Evolutionary conservation across 768 basidiomycete genomes (phyloP), one percentile per base, ranked within the genome.

Genomic region (Boletus rubescentipes): DNA sequence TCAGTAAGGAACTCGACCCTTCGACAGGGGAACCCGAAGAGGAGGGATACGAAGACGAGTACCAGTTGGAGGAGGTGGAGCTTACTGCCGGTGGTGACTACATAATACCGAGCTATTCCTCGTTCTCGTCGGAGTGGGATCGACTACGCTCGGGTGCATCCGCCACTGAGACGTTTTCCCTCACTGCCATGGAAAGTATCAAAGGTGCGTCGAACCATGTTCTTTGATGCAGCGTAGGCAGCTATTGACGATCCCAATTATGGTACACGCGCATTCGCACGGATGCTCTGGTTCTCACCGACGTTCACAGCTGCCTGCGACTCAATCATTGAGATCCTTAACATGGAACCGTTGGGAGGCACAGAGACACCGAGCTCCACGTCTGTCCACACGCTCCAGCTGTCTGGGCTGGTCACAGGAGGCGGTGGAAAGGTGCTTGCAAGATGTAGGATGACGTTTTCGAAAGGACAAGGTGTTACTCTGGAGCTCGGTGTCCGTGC

Each of bases 21-120:
- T 81, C 89, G 41, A 95, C 91, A 14, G 95, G 95, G 21, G 86
- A 91, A 65, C 97, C 97, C 9, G 97, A 99, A 72, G 93, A 91
- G 59, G 95, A 97, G 49, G 97, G 97, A n/a, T 99, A 98, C 71
- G 91, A 94, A 67, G 97, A 98, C 75, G 96, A 98, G 72, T 99
- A 99, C 72, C 91, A 93, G 71, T 76, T 98, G 39, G 97, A 99
- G 71, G 97, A 98, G 57, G 83, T 97, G 52, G 97, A 98, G 69
- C 77, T 99, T 49, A 86, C 88, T 54, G 95, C 92, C 11, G 90
- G 88, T 30, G 87, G 88, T 2, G 96, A 98, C 75, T 99, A 96
- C 71, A 91, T 99, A 65, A 77, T 95, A 37, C 96, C 97, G n/a
- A 94, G 83, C 61, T 98, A 98, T 64, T 85, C 84, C 11, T 90